Evolutionary conservation across 169 alveolate genomes (phyloP).

Genomic region (Plasmodium fragile): DNA sequence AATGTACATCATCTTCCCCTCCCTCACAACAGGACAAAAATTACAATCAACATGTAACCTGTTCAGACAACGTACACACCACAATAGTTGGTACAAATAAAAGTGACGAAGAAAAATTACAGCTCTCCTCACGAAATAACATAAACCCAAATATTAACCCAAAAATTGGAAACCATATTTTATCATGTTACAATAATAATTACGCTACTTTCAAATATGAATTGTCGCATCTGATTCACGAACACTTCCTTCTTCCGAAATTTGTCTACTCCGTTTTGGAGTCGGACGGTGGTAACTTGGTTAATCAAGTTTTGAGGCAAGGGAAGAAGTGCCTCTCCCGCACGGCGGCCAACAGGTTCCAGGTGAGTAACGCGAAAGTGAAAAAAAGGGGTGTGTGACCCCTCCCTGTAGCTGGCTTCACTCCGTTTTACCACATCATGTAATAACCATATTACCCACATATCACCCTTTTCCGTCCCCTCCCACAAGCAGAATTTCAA

Average conservation of each 20-base stretch:
- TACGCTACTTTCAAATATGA: slow-evolving; percentile 44
- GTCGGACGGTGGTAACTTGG: slow-evolving; percentile 3
- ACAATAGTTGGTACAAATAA: neutral
- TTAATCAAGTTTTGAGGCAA: slow-evolving; percentile 16
- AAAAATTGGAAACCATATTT: slow-evolving; percentile 18
- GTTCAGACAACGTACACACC: neutral
- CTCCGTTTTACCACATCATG: neutral
- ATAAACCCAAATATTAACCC: slow-evolving; percentile 51
- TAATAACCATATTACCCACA: neutral
- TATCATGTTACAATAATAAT: slow-evolving; percentile 49
- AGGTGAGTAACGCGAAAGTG: slow-evolving; percentile 4
- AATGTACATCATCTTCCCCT: neutral
- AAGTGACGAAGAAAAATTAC: slow-evolving; percentile 2
- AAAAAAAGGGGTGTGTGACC: neutral
- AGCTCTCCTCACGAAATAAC: slow-evolving; percentile 9
- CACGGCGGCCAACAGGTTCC: slow-evolving; percentile 20
- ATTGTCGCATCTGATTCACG: slow-evolving; percentile 20
- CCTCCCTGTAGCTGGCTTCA: neutral
- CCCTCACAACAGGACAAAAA: neutral
- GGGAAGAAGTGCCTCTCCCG: slow-evolving; percentile 26
- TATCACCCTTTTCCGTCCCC: neutral
- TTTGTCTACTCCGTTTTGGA: neutral
- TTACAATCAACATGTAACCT: neutral
- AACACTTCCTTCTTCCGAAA: slow-evolving; percentile 25
- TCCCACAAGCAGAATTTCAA: slow-evolving; percentile 31